Percentiles rank a stretch among this genome's conserved stretches.
phyloP scores from a whole-genome alignment of 225 moss, liverwort and hornwort species.

The Polytrichum formosum region DNA sequence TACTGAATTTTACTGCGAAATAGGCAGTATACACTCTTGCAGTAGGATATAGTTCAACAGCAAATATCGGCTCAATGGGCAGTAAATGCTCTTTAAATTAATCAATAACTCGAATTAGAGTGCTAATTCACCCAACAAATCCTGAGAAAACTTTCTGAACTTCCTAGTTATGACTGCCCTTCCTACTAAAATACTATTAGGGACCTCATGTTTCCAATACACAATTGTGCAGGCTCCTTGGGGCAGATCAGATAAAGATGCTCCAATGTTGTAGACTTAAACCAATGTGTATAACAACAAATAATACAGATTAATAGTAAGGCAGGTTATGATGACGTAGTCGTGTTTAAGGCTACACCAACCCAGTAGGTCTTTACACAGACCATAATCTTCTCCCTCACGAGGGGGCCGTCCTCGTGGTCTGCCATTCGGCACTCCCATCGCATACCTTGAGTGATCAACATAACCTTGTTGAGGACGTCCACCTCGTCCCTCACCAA shows the following conservation, averaged over 20 bases:
- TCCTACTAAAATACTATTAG: background rate
- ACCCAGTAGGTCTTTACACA: conserved; percentile 89
- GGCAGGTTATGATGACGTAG: conserved; percentile 13
- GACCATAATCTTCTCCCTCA: conserved; percentile 71
- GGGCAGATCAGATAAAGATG: background rate
- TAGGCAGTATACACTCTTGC: no score
- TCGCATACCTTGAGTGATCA: conserved; percentile 73
- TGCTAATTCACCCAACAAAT: background rate
- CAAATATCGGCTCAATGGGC: no score
- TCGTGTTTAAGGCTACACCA: conserved; percentile 37
- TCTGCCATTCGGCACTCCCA: conserved; percentile 88
- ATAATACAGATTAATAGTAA: conserved; percentile 12
- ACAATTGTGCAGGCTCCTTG: background rate
- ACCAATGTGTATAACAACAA: background rate
- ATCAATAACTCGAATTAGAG: conserved; percentile 1
- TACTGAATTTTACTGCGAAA: no score
- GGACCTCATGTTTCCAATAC: background rate
- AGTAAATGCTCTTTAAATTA: conserved; percentile 5
- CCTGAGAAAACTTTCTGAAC: background rate
- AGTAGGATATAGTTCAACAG: no score
- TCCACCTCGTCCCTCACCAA: conserved; percentile 79
- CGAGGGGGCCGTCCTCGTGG: conserved; percentile 77
- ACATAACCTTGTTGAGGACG: conserved; percentile 70
- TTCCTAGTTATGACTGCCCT: background rate
- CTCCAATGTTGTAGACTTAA: background rate